phyloP scores from a whole-genome alignment of 2,329 filamentous ascomycete genomes.

The Fusarium sp. region DNA sequence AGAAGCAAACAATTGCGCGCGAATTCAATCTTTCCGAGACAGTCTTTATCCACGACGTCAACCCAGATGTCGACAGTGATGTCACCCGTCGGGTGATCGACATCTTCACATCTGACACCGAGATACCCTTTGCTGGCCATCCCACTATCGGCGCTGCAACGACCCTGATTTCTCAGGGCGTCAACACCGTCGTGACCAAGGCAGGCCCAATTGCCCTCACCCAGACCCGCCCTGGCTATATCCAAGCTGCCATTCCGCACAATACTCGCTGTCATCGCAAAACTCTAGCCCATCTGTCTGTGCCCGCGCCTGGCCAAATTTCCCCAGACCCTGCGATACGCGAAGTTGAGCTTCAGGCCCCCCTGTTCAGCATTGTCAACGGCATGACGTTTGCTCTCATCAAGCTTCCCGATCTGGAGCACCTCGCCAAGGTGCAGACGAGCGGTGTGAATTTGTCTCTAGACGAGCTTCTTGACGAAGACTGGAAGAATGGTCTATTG shows the following conservation, averaged over 20 bases:
- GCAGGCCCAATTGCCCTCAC: constrained; percentile 67
- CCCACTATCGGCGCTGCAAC: constrained; percentile 70
- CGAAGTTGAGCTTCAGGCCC: constrained; percentile 57
- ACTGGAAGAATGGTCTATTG: constrained; percentile 67
- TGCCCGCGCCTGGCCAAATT: constrained; percentile 45
- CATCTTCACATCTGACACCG: constrained; percentile 68
- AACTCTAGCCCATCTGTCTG: constrained; percentile 53
- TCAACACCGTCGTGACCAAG: constrained; percentile 64
- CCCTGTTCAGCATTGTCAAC: constrained; percentile 73
- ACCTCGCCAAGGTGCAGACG: constrained; percentile 60
- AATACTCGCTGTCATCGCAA: constrained; percentile 71
- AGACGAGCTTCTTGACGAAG: constrained; percentile 61
- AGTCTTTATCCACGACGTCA: constrained; percentile 68
- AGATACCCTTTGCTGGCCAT: constrained; percentile 73
- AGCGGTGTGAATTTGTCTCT: constrained; percentile 52
- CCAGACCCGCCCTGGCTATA: constrained; percentile 56
- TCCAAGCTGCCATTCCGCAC: constrained; percentile 75
- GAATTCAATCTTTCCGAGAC: constrained; percentile 76
- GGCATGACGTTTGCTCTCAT: constrained; percentile 81
- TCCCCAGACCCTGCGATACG: constrained; percentile 49
- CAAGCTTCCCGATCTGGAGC: constrained; percentile 69
- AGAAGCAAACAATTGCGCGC: constrained; percentile 69
- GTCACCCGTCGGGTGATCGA: constrained; percentile 61
- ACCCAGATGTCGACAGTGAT: constrained; percentile 47
- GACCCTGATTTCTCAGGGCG: constrained; percentile 58